phyloP scores from a whole-genome alignment of 108 stramenopile species.

The Mayamaea pseudoterrestris region DNA sequence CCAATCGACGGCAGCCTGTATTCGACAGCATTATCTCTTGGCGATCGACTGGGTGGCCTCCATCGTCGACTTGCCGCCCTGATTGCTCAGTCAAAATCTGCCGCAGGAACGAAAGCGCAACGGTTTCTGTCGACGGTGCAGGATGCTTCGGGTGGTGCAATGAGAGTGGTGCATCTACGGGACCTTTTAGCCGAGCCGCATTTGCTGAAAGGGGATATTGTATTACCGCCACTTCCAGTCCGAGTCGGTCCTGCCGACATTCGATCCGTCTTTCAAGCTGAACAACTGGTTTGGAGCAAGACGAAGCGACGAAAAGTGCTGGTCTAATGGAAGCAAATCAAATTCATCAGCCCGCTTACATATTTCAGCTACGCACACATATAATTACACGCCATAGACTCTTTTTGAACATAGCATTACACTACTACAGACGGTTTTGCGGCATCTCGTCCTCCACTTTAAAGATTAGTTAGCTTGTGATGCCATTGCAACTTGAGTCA shows the following conservation, averaged over 20 bases:
- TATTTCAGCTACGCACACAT: no score
- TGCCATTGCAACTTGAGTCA: no score
- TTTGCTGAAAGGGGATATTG: neutral
- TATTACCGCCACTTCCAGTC: slow-evolving; percentile 2
- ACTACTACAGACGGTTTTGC: no score
- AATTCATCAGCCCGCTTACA: no score
- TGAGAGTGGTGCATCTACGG: neutral
- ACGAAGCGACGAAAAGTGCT: no score
- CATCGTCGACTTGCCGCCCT: slow-evolving; percentile 41
- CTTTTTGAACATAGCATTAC: no score
- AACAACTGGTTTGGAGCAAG: slow-evolving; percentile 7
- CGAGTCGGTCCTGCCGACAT: neutral
- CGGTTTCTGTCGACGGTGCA: neutral
- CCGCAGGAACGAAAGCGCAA: neutral
- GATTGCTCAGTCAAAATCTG: slow-evolving; percentile 21
- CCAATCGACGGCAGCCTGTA: slow-evolving; percentile 49
- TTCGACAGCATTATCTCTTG: slow-evolving; percentile 35
- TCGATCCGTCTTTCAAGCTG: slow-evolving; percentile 3
- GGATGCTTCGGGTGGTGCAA: neutral
- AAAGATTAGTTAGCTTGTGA: no score
- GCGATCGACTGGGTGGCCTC: slow-evolving; percentile 37
- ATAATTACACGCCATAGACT: no score
- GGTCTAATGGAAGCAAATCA: no score
- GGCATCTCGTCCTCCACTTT: no score
- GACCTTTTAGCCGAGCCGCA: neutral